Conservation (phyloP, 2,329 filamentous ascomycete species). For the Fusarium acutatum region DNA sequence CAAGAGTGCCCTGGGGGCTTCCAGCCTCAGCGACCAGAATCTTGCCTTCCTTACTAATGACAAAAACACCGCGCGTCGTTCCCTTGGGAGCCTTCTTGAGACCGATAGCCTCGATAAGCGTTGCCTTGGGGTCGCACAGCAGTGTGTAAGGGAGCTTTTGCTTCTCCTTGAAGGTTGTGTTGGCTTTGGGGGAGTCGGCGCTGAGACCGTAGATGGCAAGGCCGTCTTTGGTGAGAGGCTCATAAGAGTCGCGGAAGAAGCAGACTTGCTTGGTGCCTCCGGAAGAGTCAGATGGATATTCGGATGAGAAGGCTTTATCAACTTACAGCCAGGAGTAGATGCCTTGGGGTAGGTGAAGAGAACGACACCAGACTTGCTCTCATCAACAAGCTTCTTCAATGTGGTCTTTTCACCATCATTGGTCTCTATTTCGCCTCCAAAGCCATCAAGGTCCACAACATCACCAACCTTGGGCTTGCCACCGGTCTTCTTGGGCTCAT, state of each 20-base stretch:
- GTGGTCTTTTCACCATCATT: slow-evolving; percentile 84
- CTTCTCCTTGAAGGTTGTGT: slow-evolving; percentile 91
- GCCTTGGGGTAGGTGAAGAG: slow-evolving; percentile 97
- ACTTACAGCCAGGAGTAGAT: slow-evolving; percentile 91
- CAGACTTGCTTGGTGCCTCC: slow-evolving; percentile 92
- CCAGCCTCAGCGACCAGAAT: slow-evolving; percentile 79
- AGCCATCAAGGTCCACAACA: slow-evolving; percentile 64
- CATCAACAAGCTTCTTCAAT: slow-evolving; percentile 80
- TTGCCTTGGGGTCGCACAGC: slow-evolving; percentile 80
- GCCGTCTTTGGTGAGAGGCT: slow-evolving; percentile 77
- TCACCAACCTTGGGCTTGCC: slow-evolving; percentile 62
- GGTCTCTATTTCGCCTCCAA: slow-evolving; percentile 80
- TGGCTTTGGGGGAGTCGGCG: slow-evolving; percentile 86
- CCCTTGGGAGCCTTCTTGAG: slow-evolving; percentile 85
- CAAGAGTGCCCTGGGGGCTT: slow-evolving; percentile 79
- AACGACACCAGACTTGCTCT: slow-evolving; percentile 86
- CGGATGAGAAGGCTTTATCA: neutral
- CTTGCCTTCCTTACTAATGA: slow-evolving; percentile 83
- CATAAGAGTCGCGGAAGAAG: slow-evolving; percentile 88
- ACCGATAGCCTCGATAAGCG: slow-evolving; percentile 86
- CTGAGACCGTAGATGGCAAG: slow-evolving; percentile 91
- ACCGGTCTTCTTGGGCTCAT: slow-evolving; percentile 42
- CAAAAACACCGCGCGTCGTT: slow-evolving; percentile 87
- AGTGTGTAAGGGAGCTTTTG: slow-evolving; percentile 89
- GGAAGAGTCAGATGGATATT: slow-evolving; percentile 8